phyloP scores from a whole-genome alignment of 768 basidiomycete species.

The Lactarius psammicola region DNA sequence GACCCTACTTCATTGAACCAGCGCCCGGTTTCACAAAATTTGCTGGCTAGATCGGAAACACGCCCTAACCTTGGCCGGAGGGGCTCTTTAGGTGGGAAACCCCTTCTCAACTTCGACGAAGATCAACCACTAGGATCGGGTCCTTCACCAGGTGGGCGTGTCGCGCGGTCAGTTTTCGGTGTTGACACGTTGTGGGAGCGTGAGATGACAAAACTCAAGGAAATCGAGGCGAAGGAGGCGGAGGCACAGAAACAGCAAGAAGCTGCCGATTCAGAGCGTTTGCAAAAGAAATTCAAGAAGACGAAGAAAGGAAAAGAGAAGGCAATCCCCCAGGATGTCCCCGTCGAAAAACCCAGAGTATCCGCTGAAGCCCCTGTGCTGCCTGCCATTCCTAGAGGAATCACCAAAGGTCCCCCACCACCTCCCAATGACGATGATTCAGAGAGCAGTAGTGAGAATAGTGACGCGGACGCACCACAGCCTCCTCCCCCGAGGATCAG shows the following conservation, averaged over 20 bases:
- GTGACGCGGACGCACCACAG: conserved; percentile 30
- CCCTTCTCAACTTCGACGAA: conserved; percentile 65
- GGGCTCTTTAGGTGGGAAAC: conserved; percentile 54
- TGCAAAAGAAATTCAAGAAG: conserved; percentile 37
- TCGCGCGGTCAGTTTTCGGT: conserved; percentile 83
- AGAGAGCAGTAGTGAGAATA: conserved; percentile 55
- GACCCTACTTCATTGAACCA: conserved; percentile 60
- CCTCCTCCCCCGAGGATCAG: conserved; percentile 1
- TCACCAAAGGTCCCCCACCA: conserved; percentile 34
- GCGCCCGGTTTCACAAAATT: conserved; percentile 46
- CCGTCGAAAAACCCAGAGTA: conserved; percentile 15
- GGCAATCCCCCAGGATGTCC: conserved; percentile 25
- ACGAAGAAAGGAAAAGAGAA: conserved; percentile 49
- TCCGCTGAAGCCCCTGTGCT: conserved; percentile 34
- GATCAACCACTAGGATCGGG: conserved; percentile 40
- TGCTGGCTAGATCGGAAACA: conserved; percentile 44
- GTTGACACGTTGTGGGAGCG: conserved; percentile 92
- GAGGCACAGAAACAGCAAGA: conserved; percentile 52
- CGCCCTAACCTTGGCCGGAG: conserved; percentile 45
- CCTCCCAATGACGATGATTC: conserved; percentile 46
- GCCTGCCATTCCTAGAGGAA: conserved; percentile 39
- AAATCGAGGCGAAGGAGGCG: conserved; percentile 70
- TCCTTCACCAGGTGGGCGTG: conserved; percentile 33
- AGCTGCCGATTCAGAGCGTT: conserved; percentile 47
- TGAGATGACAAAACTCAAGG: conserved; percentile 76